Evolutionary conservation across 371 early-diverging fungal genomes (phyloP), one percentile per base, ranked within the genome.

Genomic region (Mucor piriformis): DNA sequence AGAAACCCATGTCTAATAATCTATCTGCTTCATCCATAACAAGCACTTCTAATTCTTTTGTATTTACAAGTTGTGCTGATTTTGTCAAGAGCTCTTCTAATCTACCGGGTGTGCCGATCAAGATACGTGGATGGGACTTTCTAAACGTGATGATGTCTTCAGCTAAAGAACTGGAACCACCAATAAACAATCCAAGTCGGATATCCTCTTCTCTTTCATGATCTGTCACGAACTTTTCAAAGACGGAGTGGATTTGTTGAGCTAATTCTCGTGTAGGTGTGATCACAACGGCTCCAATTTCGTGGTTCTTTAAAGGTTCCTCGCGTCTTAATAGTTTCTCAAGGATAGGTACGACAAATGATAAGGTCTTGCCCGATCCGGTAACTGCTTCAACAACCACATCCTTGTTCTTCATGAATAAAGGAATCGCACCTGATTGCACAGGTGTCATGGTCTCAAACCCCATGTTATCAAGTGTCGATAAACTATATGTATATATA

Each of bases 381-480:
- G 99, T 99, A 7, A 95, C 96, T 13, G 99, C 99, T 72, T 98
- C 97, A 0, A 97, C 98, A 11, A 99, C 93, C 0, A 99, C 99
- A 75, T 99, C 99, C 74, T 96, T 93, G 72, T 95, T 91, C 59
- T 86, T 87, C 82, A 93, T 76, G 62, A 93, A 94, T 8, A 88
- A 85, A 3, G 93, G 95, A 50, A 99, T 95, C 3, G 95, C 88
- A 20, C 89, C 83, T 10, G 91, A 83, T 76, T 78, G 80, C 11
- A 68, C 82, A 51, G 66, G 74, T 54, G 74, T 85, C 81, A 72
- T 77, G 54, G 69, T 58, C 8, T 76, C 70, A 47, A 79, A 79
- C 2, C 76, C 74, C 59, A 79, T 63, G 2, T 66, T 53, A 18
- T 65, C 64, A 3, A 79, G 25, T 4, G 72, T 72, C 0, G 66